Evolutionary conservation across 331 rosid species (phyloP).

Genomic region (Ulmus americana): DNA sequence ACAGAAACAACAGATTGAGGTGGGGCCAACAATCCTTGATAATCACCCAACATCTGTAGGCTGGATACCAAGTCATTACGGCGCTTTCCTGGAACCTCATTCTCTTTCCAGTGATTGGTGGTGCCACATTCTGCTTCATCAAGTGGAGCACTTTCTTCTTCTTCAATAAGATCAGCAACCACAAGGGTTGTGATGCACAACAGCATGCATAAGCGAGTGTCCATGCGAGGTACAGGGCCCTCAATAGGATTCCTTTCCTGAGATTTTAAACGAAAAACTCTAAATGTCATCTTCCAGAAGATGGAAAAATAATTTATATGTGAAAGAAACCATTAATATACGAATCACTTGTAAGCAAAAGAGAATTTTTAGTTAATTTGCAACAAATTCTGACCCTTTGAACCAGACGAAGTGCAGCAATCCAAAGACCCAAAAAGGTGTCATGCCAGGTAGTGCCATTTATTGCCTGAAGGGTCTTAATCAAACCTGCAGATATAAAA

Average conservation of each 20-base stretch:
- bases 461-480: constrained; percentile 83
- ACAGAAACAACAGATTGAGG: constrained; percentile 64
- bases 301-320: too few species aligned
- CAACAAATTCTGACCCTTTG: constrained; percentile 67
- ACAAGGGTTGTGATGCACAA: constrained; percentile 78
- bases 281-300: background rate
- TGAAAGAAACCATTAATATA: background rate
- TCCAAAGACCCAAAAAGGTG: constrained; percentile 89
- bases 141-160: constrained; percentile 52
- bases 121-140: constrained; percentile 42
- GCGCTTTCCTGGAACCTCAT: constrained; percentile 47
- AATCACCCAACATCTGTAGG: constrained; percentile 78
- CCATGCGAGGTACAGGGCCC: constrained; percentile 95
- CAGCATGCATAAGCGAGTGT: constrained; percentile 84
- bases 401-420: constrained; percentile 87
- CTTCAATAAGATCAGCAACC: constrained; percentile 74
- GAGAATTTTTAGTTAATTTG: background rate
- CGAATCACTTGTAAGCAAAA: background rate
- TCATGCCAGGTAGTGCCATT: constrained; percentile 93
- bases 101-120: constrained; percentile 53
- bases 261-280: background rate
- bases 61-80: constrained; percentile 65
- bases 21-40: constrained; percentile 74
- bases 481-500: constrained; percentile 50
- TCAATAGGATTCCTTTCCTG: constrained; percentile 97